Evolutionary conservation across 208 protist genomes (phyloP).

Genomic region (Acanthamoeba triangularis): DNA sequence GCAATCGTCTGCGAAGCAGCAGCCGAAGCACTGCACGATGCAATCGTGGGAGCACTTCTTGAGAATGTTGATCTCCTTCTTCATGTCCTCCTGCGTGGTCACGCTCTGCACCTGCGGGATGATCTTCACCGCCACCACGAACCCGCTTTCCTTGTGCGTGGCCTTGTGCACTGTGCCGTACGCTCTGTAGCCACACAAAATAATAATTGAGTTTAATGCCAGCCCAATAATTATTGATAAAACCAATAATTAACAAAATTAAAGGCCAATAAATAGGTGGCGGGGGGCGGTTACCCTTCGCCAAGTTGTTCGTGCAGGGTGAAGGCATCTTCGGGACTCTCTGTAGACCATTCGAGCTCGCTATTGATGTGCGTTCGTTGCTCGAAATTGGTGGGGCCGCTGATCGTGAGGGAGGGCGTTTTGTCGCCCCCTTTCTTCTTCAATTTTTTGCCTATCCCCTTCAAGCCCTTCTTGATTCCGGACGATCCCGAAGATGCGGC

Average conservation of each 20-base stretch:
- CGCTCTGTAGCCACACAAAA: not conserved
- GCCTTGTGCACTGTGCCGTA: conserved; percentile 18
- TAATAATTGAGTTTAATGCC: too few relatives aligned
- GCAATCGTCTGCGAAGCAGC: not conserved
- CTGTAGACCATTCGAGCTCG: conserved; percentile 9
- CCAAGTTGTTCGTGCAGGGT: conserved; percentile 3
- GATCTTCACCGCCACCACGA: conserved; percentile 41
- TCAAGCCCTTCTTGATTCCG: not conserved
- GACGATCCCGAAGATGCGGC: not conserved
- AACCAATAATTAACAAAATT: not conserved
- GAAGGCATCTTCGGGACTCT: not conserved
- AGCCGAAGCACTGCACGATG: conserved; percentile 40
- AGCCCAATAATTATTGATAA: too few relatives aligned
- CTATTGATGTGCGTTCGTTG: not conserved
- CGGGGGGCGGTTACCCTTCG: not conserved
- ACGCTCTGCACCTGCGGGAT: conserved; percentile 9
- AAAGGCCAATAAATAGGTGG: not conserved
- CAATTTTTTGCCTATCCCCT: not conserved
- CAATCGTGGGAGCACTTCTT: conserved; percentile 56
- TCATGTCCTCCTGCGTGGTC: not conserved
- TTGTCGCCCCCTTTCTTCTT: not conserved
- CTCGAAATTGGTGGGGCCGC: conserved; percentile 33
- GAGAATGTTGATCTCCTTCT: conserved; percentile 60
- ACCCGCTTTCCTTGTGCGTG: conserved; percentile 9
- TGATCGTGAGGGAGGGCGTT: not conserved